Base-by-base conservation (phyloP, 2,329 filamentous ascomycete genomes). In the Botryotinia globosa region DNA sequence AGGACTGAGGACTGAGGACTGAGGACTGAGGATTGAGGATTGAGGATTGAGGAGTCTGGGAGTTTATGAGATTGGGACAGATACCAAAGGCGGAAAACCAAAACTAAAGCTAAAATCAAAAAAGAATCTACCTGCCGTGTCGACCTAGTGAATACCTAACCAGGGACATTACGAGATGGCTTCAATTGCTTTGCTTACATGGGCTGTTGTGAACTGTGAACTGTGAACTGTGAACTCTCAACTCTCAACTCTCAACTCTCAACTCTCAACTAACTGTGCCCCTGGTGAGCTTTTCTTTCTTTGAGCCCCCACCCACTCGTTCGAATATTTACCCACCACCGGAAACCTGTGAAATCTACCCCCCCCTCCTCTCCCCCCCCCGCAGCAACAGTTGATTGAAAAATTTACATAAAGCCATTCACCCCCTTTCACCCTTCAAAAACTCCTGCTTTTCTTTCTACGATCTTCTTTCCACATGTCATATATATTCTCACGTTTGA, bases 391-490 rank as follows among this genome's bases (percentile, higher is more conserved):
- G 25, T 69, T 62, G 56, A 62, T 58, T 29, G 1, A 37, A 72
- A 72, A 69, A 64, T 56, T 70, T 59, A 67, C 66, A 73, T 73
- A 73, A 73, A 70, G 56, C n/a, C n/a, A 58, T 69, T 63, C 54
- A 51, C 45, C n/a, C 25, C 32, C n/a, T 61, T 44, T 67, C 71
- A 37, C 51, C 61, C 7, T 29, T 20, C 48, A 4, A 34, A 34
- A n/a, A 12, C 29, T 42, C 34, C 34, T 58, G 6, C 0, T 44
- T 48, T 20, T 42, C 48, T 34, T 39, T 34, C 54, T 69, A 42
- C n/a, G 7, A 54, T 59, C 58, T 39, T 54, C 66, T 48, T 20
- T 58, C 65, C 59, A 72, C n/a, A 75, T 75, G 74, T 74, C 71
- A 56, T 72, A 72, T 66, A 32, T 72, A 32, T 45, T 73, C 58